These are phyloP conservation scores for Hypsizygus marmoreus DNA, from an alignment of 768 basidiomycete genomes.

Conservation along the genomic window DNA sequence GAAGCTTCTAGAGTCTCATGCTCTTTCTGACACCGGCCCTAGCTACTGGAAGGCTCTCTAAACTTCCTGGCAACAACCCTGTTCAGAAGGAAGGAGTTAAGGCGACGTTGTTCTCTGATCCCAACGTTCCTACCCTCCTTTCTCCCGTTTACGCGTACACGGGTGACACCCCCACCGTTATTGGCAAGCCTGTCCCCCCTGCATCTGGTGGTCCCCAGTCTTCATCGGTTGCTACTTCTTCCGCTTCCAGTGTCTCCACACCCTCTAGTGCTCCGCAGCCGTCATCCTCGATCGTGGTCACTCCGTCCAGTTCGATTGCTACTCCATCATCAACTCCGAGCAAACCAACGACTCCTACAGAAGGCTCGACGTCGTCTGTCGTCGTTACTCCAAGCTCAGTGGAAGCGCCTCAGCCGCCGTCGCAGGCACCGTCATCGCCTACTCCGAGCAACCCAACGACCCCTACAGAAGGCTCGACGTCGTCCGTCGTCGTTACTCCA, in stretches of 20 bases:
- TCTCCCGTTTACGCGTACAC: conserved; percentile 50
- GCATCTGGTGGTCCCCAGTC: conserved; percentile 14
- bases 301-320: too few species aligned
- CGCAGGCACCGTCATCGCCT: too few species aligned
- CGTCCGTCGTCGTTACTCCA: background rate
- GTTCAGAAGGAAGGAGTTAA: conserved; percentile 38
- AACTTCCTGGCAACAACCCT: conserved; percentile 58
- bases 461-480: too few species aligned
- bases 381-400: background rate
- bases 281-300: too few species aligned
- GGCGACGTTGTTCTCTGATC: conserved; percentile 34
- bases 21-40: conserved; percentile 7
- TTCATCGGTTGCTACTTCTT: conserved; percentile 6
- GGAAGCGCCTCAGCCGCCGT: too few species aligned
- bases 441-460: too few species aligned
- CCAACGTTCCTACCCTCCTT: conserved; percentile 40
- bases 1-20: background rate
- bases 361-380: conserved; percentile 1
- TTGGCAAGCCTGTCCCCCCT: conserved; percentile 30
- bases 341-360: too few species aligned
- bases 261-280: too few species aligned
- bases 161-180: conserved; percentile 37
- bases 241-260: background rate
- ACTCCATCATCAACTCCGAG: too few species aligned
- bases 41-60: conserved; percentile 48